Evolutionary conservation across 192 early-diverging fungal genomes (phyloP).

Genomic region (Podila epigama): DNA sequence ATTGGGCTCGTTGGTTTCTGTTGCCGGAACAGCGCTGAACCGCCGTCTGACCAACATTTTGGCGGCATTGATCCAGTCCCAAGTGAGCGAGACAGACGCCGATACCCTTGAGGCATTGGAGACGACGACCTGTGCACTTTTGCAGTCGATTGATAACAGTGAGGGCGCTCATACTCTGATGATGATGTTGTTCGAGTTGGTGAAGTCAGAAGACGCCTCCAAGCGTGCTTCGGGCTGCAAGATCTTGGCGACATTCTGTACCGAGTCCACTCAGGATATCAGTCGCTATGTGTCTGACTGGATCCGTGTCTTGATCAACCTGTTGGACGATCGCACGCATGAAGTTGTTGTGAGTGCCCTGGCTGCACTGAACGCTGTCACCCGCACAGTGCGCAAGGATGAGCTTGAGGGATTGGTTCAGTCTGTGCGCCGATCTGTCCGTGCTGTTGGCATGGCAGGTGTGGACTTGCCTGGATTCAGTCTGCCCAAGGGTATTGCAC

Average conservation of each 20-base stretch:
- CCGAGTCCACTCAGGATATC: constrained; percentile 64
- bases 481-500: constrained; percentile 91
- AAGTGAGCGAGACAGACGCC: constrained; percentile 71
- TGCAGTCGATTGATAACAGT: constrained; percentile 80
- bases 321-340: constrained; percentile 68
- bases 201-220: constrained; percentile 62
- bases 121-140: constrained; percentile 75
- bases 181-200: constrained; percentile 77
- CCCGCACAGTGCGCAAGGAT: constrained; percentile 87
- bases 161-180: constrained; percentile 85
- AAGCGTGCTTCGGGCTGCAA: constrained; percentile 68
- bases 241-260: constrained; percentile 70
- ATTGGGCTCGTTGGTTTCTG: constrained; percentile 86
- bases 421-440: constrained; percentile 72
- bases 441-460: constrained; percentile 59
- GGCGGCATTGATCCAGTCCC: constrained; percentile 79
- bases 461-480: constrained; percentile 83
- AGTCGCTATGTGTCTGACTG: constrained; percentile 79
- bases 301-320: constrained; percentile 77
- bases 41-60: constrained; percentile 83
- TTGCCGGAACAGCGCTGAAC: constrained; percentile 87
- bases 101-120: constrained; percentile 71
- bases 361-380: constrained; percentile 81
- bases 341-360: constrained; percentile 76
- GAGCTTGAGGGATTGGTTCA: constrained; percentile 83